A percentile compares a stretch with the other conserved stretches of the same genome.
These are phyloP conservation scores for Puccinia brachypodii DNA, from an alignment of 1,284 basidiomycete genomes.

Conservation along the genomic window DNA sequence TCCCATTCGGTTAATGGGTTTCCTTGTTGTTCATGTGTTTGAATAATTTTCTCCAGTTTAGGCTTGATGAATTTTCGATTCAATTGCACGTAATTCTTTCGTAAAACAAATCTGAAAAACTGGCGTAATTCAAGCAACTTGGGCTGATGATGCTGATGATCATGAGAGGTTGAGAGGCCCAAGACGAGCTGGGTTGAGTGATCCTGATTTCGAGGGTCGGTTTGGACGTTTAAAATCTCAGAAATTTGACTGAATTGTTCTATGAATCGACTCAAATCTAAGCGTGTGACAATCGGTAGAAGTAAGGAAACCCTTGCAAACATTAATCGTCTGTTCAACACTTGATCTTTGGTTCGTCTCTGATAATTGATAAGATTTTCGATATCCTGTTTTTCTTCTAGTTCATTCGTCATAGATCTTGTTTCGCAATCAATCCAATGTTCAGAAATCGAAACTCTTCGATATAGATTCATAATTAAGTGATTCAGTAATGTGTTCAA, in stretches of 20 bases:
- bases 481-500: constrained; percentile 27
- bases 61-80: constrained; percentile 21
- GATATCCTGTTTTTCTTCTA: not conserved
- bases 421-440: not conserved
- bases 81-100: constrained; percentile 14
- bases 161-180: not conserved
- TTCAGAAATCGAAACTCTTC: constrained; percentile 1
- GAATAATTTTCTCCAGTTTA: not conserved
- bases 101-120: constrained; percentile 9
- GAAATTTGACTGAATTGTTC: constrained; percentile 8
- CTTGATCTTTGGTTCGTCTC: not conserved
- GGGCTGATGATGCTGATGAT: not conserved
- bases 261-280: constrained; percentile 13
- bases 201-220: not conserved
- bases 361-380: not conserved
- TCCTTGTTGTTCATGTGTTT: not conserved
- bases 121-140: not conserved
- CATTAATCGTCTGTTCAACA: constrained; percentile 9
- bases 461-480: constrained; percentile 13
- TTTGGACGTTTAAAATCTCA: not conserved
- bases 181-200: not conserved
- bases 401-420: not conserved
- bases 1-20: constrained; percentile 5
- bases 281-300: constrained; percentile 10
- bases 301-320: constrained; percentile 23